These are phyloP conservation scores for Pachysandra terminalis DNA, from an alignment of 164 flowering plant genomes.

Conservation along the genomic window DNA sequence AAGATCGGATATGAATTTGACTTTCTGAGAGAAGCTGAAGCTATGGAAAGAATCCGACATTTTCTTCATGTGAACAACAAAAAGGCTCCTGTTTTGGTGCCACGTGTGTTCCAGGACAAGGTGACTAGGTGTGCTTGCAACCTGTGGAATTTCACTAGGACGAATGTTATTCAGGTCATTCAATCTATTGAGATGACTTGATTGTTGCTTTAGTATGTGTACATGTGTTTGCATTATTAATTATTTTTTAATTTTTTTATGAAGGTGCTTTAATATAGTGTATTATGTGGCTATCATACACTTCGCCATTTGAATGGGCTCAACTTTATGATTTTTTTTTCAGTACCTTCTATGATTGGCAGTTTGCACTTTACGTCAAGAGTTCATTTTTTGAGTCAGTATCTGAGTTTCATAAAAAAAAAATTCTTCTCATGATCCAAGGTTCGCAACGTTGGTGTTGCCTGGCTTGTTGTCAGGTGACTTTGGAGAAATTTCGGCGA, in stretches of 20 bases:
- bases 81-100: constrained; percentile 77
- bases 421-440: too few relatives aligned
- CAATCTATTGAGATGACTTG: too few relatives aligned
- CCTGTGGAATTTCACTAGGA: too few relatives aligned
- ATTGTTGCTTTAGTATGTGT: too few relatives aligned
- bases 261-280: too few relatives aligned
- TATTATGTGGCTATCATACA: too few relatives aligned
- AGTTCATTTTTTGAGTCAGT: constrained; percentile 1
- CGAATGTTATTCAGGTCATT: neutral
- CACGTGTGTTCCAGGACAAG: constrained; percentile 51
- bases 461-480: too few relatives aligned
- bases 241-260: too few relatives aligned
- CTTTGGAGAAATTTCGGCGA: too few relatives aligned
- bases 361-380: neutral
- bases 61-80: constrained; percentile 65
- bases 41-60: constrained; percentile 67
- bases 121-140: constrained; percentile 51
- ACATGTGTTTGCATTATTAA: too few relatives aligned
- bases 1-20: constrained; percentile 97
- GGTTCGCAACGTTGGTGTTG: too few relatives aligned
- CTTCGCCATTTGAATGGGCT: neutral
- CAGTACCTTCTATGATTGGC: neutral
- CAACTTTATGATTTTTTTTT: neutral
- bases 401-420: too few relatives aligned
- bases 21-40: constrained; percentile 83